Percentiles rank a stretch among this genome's conserved stretches.
Evolutionary conservation across 257 asterid genomes (phyloP).

Genomic region (Solanum sitiens): DNA sequence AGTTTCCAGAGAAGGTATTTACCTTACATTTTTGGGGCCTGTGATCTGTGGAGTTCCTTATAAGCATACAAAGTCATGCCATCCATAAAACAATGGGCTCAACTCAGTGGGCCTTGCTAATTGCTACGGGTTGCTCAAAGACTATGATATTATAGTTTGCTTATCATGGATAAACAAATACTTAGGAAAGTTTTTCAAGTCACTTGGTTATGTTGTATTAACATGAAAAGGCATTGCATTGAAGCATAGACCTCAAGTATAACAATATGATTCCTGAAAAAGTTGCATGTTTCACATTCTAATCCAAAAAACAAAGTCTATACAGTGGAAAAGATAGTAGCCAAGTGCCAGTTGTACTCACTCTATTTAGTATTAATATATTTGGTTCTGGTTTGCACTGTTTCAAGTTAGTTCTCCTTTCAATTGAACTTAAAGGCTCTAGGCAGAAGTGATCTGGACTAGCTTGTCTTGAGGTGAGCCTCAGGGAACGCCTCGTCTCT

Average conservation of each 20-base stretch:
- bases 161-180: not conserved
- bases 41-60: not conserved
- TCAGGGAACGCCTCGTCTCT: not conserved
- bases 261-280: not conserved
- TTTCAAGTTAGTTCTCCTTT: not conserved
- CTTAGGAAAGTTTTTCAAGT: not conserved
- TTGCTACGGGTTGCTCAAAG: not conserved
- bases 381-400: not conserved
- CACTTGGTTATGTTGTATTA: not conserved
- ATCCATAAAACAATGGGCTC: not conserved
- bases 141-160: not conserved
- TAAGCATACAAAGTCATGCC: not conserved
- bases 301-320: not conserved
- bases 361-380: not conserved
- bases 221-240: not conserved
- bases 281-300: not conserved
- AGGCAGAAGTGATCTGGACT: not conserved
- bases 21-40: not conserved
- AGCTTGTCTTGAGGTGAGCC: not conserved
- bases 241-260: not conserved
- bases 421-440: not conserved
- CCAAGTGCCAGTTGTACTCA: not conserved
- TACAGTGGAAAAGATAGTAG: not conserved
- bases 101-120: not conserved
- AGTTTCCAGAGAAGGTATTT: slow-evolving; percentile 33